phyloP scores from a whole-genome alignment of 2,329 filamentous ascomycete species.

The Teratosphaeriaceae sp. region DNA sequence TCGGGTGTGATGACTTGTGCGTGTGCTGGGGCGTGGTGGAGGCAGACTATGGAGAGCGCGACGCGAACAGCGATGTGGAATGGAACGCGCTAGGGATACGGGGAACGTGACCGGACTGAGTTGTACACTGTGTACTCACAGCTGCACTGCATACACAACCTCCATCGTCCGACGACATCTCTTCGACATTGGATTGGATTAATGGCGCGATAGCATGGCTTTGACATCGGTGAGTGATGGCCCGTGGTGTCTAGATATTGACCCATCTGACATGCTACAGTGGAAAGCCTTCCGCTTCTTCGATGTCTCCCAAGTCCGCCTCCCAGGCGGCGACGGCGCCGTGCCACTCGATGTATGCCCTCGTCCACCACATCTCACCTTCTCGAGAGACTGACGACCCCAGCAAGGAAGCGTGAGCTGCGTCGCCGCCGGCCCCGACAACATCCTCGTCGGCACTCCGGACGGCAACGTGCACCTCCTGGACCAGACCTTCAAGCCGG shows the following conservation, averaged over 20 bases:
- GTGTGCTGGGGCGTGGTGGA: background rate
- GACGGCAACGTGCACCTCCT: slow-evolving; percentile 85
- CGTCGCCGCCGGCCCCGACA: slow-evolving; percentile 80
- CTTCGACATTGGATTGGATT: too few relatives aligned
- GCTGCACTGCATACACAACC: background rate
- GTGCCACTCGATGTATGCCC: slow-evolving; percentile 26
- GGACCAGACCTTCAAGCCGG: slow-evolving; percentile 77
- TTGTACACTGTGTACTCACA: background rate
- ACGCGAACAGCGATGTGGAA: background rate
- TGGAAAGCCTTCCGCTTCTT: slow-evolving; percentile 99
- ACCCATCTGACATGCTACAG: slow-evolving; percentile 40
- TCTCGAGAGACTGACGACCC: slow-evolving; percentile 18
- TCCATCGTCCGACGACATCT: too few relatives aligned
- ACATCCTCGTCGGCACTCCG: slow-evolving; percentile 78
- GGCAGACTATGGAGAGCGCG: slow-evolving; percentile 11
- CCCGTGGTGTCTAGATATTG: background rate
- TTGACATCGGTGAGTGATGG: slow-evolving; percentile 25
- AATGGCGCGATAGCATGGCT: slow-evolving; percentile 28
- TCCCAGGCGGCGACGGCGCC: slow-evolving; percentile 70
- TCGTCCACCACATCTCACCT: too few relatives aligned
- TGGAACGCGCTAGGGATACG: background rate
- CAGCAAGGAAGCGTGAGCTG: slow-evolving; percentile 64
- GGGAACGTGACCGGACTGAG: background rate
- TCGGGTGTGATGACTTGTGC: background rate
- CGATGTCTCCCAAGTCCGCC: slow-evolving; percentile 78